phyloP scores from a whole-genome alignment of 2,329 filamentous ascomycete genomes.

The Monosporascus sp. region DNA sequence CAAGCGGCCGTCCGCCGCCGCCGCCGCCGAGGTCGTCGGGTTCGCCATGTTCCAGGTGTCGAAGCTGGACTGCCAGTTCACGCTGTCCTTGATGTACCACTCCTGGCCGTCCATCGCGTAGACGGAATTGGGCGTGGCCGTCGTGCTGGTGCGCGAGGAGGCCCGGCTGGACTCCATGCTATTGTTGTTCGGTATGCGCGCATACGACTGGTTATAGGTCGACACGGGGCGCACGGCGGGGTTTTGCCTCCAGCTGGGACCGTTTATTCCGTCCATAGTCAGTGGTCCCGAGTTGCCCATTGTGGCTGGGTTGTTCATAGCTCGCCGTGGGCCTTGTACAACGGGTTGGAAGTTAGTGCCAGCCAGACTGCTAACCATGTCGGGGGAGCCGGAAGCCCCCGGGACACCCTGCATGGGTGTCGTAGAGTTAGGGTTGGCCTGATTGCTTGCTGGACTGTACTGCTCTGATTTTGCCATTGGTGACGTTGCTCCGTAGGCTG shows the following conservation, averaged over 20 bases:
- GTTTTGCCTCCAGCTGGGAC: slow-evolving; percentile 18
- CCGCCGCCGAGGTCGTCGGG: slow-evolving; percentile 9
- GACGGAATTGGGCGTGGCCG: slow-evolving; percentile 21
- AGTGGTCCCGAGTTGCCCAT: slow-evolving; percentile 17
- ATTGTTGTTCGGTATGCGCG: slow-evolving; percentile 13
- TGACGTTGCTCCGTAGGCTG: slow-evolving; percentile 8
- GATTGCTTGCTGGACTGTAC: slow-evolving; percentile 30
- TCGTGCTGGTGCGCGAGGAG: slow-evolving; percentile 7
- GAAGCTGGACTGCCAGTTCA: slow-evolving; percentile 54
- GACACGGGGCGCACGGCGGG: slow-evolving; percentile 20
- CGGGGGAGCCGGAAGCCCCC: slow-evolving; percentile 20
- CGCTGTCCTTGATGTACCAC: slow-evolving; percentile 53
- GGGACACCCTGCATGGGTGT: slow-evolving; percentile 19
- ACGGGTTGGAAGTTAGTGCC: slow-evolving; percentile 17
- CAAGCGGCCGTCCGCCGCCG: slow-evolving; percentile 20
- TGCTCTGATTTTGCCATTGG: slow-evolving; percentile 23
- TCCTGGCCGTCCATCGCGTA: slow-evolving; percentile 47
- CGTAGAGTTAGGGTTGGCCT: slow-evolving; percentile 22
- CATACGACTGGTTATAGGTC: slow-evolving; percentile 22
- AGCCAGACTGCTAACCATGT: slow-evolving; percentile 20
- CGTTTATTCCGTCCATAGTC: slow-evolving; percentile 12
- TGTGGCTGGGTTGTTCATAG: slow-evolving; percentile 9
- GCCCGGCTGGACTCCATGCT: slow-evolving; percentile 10
- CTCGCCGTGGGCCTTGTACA: slow-evolving; percentile 12
- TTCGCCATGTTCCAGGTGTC: slow-evolving; percentile 43